Conservation (phyloP, 106 monocot genomes). For the Vanilla planifolia region DNA sequence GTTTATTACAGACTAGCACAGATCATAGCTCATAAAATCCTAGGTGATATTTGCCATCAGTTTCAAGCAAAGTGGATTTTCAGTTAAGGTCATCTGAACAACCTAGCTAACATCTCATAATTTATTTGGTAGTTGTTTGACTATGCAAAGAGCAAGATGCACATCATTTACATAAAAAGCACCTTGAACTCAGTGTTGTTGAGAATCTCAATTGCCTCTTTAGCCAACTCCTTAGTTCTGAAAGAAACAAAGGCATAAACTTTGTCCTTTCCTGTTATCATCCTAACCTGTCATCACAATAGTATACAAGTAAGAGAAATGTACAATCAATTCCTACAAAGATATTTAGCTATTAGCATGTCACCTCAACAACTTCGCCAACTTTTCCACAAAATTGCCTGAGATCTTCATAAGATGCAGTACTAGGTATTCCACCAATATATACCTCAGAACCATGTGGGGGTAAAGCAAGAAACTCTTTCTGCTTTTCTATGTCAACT, state of each 20-base stretch:
- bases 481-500: constrained; percentile 22
- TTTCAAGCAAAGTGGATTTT: neutral
- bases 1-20: too few relatives aligned
- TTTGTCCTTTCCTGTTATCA: constrained; percentile 59
- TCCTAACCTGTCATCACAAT: constrained; percentile 39
- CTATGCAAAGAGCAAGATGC: neutral
- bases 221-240: constrained; percentile 42
- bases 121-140: neutral
- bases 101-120: neutral
- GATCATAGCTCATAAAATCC: too few relatives aligned
- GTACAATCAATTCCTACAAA: neutral
- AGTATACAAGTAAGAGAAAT: neutral
- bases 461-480: constrained; percentile 56
- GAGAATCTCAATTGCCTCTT: constrained; percentile 21
- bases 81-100: neutral
- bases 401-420: constrained; percentile 37
- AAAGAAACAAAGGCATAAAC: constrained; percentile 64
- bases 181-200: constrained; percentile 34
- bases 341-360: constrained; percentile 6
- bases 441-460: constrained; percentile 68
- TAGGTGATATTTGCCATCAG: neutral
- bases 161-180: neutral
- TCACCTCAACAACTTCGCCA: constrained; percentile 56
- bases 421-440: constrained; percentile 40
- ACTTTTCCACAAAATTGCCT: constrained; percentile 37